phyloP scores from a whole-genome alignment of 2,329 filamentous ascomycete genomes.

The Trichoderma asperellum region DNA sequence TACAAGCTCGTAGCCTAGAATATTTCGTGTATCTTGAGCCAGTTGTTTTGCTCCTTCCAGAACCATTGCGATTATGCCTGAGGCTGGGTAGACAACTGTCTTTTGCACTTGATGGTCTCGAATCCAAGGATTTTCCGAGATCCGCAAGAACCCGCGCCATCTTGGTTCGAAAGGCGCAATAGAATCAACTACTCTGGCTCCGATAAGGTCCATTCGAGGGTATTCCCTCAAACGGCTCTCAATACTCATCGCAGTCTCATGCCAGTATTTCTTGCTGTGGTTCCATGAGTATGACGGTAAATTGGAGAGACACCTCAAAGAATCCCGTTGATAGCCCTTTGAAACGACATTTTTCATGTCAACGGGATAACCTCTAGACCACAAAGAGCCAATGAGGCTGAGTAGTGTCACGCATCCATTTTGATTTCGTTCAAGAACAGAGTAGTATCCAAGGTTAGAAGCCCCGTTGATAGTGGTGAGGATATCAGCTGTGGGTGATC shows the following conservation, averaged over 20 bases:
- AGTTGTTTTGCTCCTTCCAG: conserved; percentile 52
- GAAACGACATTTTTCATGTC: conserved; percentile 41
- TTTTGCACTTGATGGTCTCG: conserved; percentile 56
- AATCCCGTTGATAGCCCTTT: conserved; percentile 28
- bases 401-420: conserved; percentile 38
- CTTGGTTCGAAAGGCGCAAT: conserved; percentile 48
- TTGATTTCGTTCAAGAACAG: conserved; percentile 37
- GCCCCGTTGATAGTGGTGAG: conserved; percentile 32
- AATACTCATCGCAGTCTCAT: conserved; percentile 53
- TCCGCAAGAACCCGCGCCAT: conserved; percentile 55
- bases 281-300: conserved; percentile 61
- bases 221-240: conserved; percentile 50
- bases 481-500: conserved; percentile 45
- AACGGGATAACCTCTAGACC: conserved; percentile 42
- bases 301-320: conserved; percentile 46
- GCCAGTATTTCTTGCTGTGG: conserved; percentile 56
- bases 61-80: conserved; percentile 55
- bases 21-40: conserved; percentile 34
- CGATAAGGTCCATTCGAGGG: conserved; percentile 56
- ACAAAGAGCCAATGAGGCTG: conserved; percentile 42
- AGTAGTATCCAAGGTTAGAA: conserved; percentile 34
- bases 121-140: conserved; percentile 57
- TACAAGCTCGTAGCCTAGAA: conserved; percentile 48
- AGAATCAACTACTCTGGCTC: conserved; percentile 49
- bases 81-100: conserved; percentile 55